Percentiles rank a stretch among this genome's conserved stretches.
Conservation (phyloP, 2,329 filamentous ascomycete species). For the Decorospora gaudefroyi region DNA sequence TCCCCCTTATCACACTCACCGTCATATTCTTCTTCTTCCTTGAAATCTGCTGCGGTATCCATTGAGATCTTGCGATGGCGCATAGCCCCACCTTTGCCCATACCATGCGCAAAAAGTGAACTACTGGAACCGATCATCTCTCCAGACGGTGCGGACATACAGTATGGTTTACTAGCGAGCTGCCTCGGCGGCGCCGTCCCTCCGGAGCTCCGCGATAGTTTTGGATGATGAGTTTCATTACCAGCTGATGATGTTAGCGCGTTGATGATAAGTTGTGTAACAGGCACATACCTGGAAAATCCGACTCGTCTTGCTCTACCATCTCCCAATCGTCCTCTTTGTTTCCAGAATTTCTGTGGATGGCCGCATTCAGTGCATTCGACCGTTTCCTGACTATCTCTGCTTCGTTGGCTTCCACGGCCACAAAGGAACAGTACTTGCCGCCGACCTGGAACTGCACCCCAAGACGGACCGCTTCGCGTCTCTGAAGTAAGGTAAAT, state of each 20-base stretch:
- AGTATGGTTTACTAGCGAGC: neutral
- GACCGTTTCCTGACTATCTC: neutral
- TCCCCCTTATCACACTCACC: neutral
- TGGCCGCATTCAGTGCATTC: neutral
- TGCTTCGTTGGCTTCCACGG: constrained; percentile 6
- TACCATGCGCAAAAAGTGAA: neutral
- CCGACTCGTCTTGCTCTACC: neutral
- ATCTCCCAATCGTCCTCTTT: constrained; percentile 7
- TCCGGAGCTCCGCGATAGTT: too few relatives aligned
- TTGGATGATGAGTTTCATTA: neutral
- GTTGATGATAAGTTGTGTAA: neutral
- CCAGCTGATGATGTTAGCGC: neutral
- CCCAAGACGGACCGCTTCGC: constrained; percentile 6
- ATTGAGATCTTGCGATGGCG: neutral
- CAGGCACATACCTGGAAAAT: neutral
- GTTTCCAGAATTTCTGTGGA: neutral
- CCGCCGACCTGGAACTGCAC: constrained; percentile 9
- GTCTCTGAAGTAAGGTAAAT: constrained; percentile 2
- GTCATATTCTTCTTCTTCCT: neutral
- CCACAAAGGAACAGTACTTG: constrained; percentile 8
- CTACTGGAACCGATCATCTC: neutral
- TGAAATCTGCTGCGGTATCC: too few relatives aligned
- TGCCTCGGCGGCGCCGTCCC: neutral
- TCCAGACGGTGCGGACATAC: constrained; percentile 2
- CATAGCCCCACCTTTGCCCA: neutral